Percentiles rank a stretch among this genome's conserved stretches.
phyloP scores from a whole-genome alignment of 1,284 basidiomycete species.

The Caloboletus inedulis region DNA sequence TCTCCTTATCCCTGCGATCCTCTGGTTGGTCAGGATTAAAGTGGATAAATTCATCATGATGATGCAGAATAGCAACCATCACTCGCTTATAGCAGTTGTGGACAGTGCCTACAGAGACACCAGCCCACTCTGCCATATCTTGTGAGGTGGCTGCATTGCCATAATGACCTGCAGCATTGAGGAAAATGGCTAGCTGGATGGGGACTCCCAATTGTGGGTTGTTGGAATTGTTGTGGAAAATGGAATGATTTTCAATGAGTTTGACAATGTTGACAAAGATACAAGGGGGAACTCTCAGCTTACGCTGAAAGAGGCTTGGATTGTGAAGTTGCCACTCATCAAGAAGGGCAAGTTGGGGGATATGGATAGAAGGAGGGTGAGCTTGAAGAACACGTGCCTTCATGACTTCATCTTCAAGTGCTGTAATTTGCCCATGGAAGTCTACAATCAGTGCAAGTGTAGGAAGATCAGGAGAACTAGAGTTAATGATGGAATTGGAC shows the following conservation, averaged over 20 bases:
- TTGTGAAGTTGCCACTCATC: slow-evolving; percentile 16
- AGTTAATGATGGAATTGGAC: no score
- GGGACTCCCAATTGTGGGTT: slow-evolving; percentile 25
- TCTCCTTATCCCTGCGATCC: neutral
- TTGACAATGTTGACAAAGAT: slow-evolving; percentile 26
- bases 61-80: slow-evolving; percentile 9
- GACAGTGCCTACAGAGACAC: slow-evolving; percentile 29
- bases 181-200: slow-evolving; percentile 27
- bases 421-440: neutral
- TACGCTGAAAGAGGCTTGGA: slow-evolving; percentile 22
- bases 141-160: slow-evolving; percentile 31
- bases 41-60: slow-evolving; percentile 3
- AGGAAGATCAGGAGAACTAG: no score
- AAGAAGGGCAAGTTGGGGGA: slow-evolving; percentile 8
- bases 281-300: slow-evolving; percentile 26
- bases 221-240: slow-evolving; percentile 27
- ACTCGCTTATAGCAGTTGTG: slow-evolving; percentile 24
- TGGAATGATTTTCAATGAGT: slow-evolving; percentile 17
- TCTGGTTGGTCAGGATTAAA: neutral
- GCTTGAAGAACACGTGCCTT: neutral
- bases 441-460: neutral
- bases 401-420: slow-evolving; percentile 3
- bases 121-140: slow-evolving; percentile 34
- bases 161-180: neutral
- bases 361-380: neutral